Conservation (phyloP, 2,329 filamentous ascomycete species). For the Pestalotiopsis sp. region DNA sequence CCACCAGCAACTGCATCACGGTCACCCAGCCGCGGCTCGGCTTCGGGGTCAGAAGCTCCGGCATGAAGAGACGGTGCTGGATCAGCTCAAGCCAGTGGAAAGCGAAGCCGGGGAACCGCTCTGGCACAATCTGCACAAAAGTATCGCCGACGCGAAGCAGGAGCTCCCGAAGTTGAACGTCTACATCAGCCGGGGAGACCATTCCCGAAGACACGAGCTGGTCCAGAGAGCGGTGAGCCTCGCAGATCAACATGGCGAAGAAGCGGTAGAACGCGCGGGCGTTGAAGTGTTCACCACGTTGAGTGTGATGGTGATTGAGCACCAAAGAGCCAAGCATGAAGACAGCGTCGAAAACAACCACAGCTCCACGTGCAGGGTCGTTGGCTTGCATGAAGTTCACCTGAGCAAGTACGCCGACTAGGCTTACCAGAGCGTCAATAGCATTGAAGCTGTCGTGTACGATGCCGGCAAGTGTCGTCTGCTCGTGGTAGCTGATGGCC, state of each 20-base stretch:
- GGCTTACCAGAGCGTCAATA: conserved; percentile 80
- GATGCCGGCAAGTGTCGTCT: conserved; percentile 63
- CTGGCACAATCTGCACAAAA: conserved; percentile 75
- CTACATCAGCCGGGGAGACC: conserved; percentile 29
- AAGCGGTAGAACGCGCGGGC: conserved; percentile 90
- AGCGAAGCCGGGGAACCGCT: conserved; percentile 77
- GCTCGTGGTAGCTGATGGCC: conserved; percentile 78
- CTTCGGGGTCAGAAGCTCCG: conserved; percentile 70
- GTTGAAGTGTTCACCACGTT: conserved; percentile 79
- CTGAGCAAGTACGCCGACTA: conserved; percentile 76
- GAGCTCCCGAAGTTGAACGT: conserved; percentile 69
- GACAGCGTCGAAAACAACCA: conserved; percentile 75
- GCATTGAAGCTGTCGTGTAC: conserved; percentile 60
- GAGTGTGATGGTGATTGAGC: conserved; percentile 82
- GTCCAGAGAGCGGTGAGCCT: conserved; percentile 63
- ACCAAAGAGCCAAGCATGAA: conserved; percentile 79
- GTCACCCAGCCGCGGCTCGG: conserved; percentile 74
- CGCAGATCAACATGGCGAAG: conserved; percentile 80
- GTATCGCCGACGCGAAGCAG: conserved; percentile 72
- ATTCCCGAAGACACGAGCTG: neutral
- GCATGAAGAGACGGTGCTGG: conserved; percentile 83
- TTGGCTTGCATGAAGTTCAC: conserved; percentile 67
- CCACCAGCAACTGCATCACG: conserved; percentile 74
- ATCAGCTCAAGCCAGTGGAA: conserved; percentile 85
- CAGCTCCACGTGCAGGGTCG: conserved; percentile 63